Percentiles rank a stretch among this genome's conserved stretches.
Conservation (phyloP, 2,329 filamentous ascomycete genomes). For the Fusarium sarcochroum region DNA sequence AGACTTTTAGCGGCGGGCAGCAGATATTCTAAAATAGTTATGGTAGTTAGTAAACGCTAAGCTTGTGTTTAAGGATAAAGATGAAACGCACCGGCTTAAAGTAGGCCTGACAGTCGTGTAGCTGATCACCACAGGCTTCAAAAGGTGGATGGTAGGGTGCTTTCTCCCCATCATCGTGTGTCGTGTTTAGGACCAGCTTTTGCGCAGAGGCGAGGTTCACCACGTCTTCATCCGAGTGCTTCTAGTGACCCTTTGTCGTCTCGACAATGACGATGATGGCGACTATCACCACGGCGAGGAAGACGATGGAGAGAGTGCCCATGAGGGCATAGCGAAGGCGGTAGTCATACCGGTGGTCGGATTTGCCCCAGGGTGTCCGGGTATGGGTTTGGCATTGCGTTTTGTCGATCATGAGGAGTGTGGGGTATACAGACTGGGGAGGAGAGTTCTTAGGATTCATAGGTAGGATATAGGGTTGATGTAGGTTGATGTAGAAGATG, state of each 20-base stretch:
- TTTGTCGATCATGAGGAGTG: conserved; percentile 41
- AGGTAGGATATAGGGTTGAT: neutral
- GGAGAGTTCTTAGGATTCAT: neutral
- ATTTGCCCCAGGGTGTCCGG: conserved; percentile 48
- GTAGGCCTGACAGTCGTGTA: conserved; percentile 32
- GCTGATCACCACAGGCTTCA: conserved; percentile 9
- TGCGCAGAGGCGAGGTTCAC: conserved; percentile 8
- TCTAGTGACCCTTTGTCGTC: conserved; percentile 14
- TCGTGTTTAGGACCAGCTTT: neutral
- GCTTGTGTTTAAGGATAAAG: neutral
- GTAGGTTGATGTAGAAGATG: neutral
- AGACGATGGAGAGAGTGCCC: conserved; percentile 39
- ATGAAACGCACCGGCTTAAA: conserved; percentile 26
- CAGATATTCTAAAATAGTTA: conserved; percentile 22
- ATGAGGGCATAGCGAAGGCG: conserved; percentile 48
- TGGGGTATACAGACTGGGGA: neutral
- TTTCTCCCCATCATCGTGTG: neutral
- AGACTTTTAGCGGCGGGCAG: conserved; percentile 23
- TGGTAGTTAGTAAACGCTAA: neutral
- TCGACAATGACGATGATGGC: conserved; percentile 40
- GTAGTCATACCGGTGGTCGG: conserved; percentile 45
- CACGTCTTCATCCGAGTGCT: conserved; percentile 3
- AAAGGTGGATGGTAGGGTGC: conserved; percentile 16
- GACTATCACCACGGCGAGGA: conserved; percentile 43
- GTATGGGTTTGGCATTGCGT: conserved; percentile 51